phyloP scores from a whole-genome alignment of 352 stramenopile species.

The Peronospora farinosa region DNA sequence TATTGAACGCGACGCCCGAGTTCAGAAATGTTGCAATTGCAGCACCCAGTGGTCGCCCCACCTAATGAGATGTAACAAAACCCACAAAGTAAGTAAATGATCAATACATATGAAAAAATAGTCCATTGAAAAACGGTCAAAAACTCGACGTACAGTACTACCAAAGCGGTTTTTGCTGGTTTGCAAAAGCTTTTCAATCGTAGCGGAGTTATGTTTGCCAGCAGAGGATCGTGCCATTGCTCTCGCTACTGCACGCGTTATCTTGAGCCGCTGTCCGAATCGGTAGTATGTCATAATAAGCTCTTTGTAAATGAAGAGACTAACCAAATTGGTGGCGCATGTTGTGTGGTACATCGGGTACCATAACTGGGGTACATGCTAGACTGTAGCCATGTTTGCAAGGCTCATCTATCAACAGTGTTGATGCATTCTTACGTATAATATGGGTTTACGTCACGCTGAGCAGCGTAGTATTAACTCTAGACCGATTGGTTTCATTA shows the following conservation, averaged over 20 bases:
- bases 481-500: too few relatives aligned
- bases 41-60: conserved; percentile 41
- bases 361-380: too few relatives aligned
- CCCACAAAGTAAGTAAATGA: too few relatives aligned
- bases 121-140: conserved; percentile 4
- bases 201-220: conserved; percentile 37
- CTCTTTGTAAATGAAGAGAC: not conserved
- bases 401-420: too few relatives aligned
- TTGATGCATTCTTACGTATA: too few relatives aligned
- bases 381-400: not conserved
- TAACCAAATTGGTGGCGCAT: not conserved
- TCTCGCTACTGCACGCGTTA: conserved; percentile 54
- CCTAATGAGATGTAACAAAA: conserved; percentile 18
- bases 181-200: conserved; percentile 59
- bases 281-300: conserved; percentile 65
- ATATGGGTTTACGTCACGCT: too few relatives aligned
- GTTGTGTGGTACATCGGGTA: too few relatives aligned
- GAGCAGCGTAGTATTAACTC: too few relatives aligned
- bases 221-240: conserved; percentile 53
- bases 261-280: conserved; percentile 50
- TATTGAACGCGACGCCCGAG: conserved; percentile 50
- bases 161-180: conserved; percentile 59
- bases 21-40: conserved; percentile 46
- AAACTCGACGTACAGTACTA: conserved; percentile 41
- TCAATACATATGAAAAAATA: not conserved